These are phyloP conservation scores for Perkinsus chesapeaki DNA, from an alignment of 169 alveolate genomes.

Conservation along the genomic window DNA sequence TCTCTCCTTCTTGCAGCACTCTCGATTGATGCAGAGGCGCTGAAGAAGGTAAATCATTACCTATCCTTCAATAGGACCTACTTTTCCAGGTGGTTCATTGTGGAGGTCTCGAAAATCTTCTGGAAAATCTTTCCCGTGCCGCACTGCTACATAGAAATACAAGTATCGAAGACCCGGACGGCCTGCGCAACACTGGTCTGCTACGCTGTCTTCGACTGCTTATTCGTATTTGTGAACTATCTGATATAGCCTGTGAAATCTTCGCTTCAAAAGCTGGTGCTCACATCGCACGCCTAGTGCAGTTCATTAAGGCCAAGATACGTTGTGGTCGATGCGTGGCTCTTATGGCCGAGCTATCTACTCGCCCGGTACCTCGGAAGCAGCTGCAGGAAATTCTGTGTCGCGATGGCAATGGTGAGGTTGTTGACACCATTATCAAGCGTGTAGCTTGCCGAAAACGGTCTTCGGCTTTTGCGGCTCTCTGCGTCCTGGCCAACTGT, in stretches of 20 bases:
- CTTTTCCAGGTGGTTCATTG: not conserved
- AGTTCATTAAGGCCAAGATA: not conserved
- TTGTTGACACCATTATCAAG: not conserved
- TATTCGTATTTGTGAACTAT: not conserved
- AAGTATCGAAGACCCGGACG: not conserved
- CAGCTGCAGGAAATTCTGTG: not conserved
- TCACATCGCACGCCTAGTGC: not conserved
- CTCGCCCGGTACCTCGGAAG: not conserved
- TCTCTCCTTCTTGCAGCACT: not conserved
- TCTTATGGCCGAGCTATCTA: not conserved
- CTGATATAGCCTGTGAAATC: not conserved
- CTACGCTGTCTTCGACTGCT: not conserved
- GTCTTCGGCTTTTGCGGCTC: not conserved
- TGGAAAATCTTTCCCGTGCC: not conserved
- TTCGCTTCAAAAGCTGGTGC: not conserved
- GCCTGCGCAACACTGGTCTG: not conserved
- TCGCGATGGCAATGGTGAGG: not conserved
- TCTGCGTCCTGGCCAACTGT: not conserved
- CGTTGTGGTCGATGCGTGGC: not conserved
- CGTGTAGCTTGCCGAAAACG: not conserved
- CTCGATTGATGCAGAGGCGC: not conserved
- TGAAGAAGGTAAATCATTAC: not conserved
- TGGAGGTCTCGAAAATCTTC: not conserved
- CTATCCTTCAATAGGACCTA: not conserved
- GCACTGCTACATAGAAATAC: not conserved